Conservation (phyloP, 768 basidiomycete species). For the Lactarius vividus region DNA sequence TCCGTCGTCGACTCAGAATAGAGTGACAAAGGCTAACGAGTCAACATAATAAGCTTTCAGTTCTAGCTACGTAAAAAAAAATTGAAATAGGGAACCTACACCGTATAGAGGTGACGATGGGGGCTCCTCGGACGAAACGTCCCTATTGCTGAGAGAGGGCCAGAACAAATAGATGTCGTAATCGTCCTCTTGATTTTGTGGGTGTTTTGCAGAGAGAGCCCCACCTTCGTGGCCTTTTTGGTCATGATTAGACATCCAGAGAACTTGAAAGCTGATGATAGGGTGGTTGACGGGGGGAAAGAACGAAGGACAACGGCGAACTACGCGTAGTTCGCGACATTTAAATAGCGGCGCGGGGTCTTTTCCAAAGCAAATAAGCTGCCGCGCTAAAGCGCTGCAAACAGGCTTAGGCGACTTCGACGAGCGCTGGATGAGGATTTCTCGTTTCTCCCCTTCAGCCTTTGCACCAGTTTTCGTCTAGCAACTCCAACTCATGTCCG, state of each 20-base stretch:
- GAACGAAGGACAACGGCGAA: conserved; percentile 11
- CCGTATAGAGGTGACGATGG: conserved; percentile 12
- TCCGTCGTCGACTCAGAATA: conserved; percentile 10
- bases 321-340: conserved; percentile 5
- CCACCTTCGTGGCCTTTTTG: background rate
- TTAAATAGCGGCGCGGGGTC: conserved; percentile 22
- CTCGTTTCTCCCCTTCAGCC: conserved; percentile 4
- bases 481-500: background rate
- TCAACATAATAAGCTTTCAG: background rate
- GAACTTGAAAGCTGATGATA: background rate
- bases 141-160: conserved; percentile 8
- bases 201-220: background rate
- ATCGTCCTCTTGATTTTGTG: conserved; percentile 7
- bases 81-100: background rate
- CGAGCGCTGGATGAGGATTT: conserved; percentile 13
- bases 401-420: background rate
- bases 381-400: background rate
- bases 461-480: background rate
- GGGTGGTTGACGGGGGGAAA: background rate
- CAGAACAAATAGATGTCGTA: conserved; percentile 13
- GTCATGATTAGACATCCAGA: background rate
- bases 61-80: background rate
- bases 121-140: background rate
- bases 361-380: conserved; percentile 6
- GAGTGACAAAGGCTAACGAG: conserved; percentile 10